These are phyloP conservation scores for Canavalia ensiformis DNA, from an alignment of 306 rosid genomes.

Conservation along the genomic window DNA sequence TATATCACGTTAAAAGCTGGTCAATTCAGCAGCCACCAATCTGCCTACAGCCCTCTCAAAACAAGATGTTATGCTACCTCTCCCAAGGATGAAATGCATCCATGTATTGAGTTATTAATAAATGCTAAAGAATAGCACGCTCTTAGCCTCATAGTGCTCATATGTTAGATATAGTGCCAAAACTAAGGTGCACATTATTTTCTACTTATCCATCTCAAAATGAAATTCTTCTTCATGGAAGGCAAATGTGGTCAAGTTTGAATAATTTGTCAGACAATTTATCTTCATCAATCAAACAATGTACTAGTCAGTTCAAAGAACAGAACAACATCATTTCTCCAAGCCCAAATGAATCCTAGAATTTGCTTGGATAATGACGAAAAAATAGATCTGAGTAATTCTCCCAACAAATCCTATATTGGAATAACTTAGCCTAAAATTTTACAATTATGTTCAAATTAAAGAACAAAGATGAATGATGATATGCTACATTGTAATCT, in stretches of 20 bases:
- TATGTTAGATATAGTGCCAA: slow-evolving; percentile 1
- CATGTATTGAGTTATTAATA: not conserved
- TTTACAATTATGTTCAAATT: slow-evolving; percentile 24
- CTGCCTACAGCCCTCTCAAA: slow-evolving; percentile 12
- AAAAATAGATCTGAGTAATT: not conserved
- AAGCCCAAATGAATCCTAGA: not conserved
- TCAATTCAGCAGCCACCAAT: slow-evolving; percentile 17
- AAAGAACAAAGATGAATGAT: not conserved
- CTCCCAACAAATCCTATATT: not conserved
- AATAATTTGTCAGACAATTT: not conserved
- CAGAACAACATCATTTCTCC: slow-evolving; percentile 12
- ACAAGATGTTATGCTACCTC: slow-evolving; percentile 1
- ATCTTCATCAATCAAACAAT: slow-evolving; percentile 5
- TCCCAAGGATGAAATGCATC: slow-evolving; percentile 20
- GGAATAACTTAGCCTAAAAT: not conserved
- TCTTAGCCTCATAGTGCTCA: slow-evolving; percentile 23
- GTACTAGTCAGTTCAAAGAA: slow-evolving; percentile 1
- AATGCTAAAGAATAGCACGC: slow-evolving; percentile 8
- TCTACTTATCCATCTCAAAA: slow-evolving; percentile 10
- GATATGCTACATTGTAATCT: slow-evolving; percentile 5
- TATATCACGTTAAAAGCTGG: not conserved
- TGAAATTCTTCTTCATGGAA: not conserved
- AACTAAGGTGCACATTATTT: slow-evolving; percentile 5
- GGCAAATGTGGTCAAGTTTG: not conserved
- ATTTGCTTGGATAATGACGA: slow-evolving; percentile 1